phyloP scores from a whole-genome alignment of 495 filamentous ascomycete species.

The Lasiosphaeriaceae sp. region DNA sequence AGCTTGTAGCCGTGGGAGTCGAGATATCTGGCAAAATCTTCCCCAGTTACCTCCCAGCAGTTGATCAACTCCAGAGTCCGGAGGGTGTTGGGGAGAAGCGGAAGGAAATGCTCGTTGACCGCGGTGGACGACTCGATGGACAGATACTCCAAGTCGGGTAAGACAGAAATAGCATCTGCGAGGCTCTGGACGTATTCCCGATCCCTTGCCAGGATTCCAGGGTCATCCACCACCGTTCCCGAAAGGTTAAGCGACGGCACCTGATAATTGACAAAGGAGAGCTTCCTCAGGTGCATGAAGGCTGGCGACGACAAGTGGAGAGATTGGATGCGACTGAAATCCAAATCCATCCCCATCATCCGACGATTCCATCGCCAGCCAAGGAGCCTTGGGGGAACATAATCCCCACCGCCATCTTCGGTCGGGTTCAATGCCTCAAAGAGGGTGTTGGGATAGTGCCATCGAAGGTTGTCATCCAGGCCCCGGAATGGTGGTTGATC shows the following conservation, averaged over 20 bases:
- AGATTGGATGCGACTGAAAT: conserved; percentile 37
- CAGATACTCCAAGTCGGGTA: conserved; percentile 60
- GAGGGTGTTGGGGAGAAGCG: conserved; percentile 59
- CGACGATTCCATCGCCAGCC: conserved; percentile 78
- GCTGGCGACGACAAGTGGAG: conserved; percentile 55
- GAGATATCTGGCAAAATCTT: conserved; percentile 58
- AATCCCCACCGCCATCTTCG: background rate
- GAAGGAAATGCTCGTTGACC: conserved; percentile 56
- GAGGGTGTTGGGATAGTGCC: conserved; percentile 58
- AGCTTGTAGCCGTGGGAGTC: conserved; percentile 57
- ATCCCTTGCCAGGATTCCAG: conserved; percentile 29
- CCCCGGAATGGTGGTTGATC: conserved; percentile 55
- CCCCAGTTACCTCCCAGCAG: conserved; percentile 63
- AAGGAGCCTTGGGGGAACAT: conserved; percentile 40
- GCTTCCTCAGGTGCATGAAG: conserved; percentile 56
- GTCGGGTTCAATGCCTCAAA: conserved; percentile 49
- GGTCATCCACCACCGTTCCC: conserved; percentile 17
- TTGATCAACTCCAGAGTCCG: conserved; percentile 66
- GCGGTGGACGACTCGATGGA: conserved; percentile 64
- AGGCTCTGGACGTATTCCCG: conserved; percentile 44
- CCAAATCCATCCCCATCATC: conserved; percentile 48
- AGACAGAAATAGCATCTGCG: conserved; percentile 50
- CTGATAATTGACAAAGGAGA: conserved; percentile 64
- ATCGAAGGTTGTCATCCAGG: conserved; percentile 49
- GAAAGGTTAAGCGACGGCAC: conserved; percentile 34